Conservation (phyloP, 306 rosid species). For the Prunus mongolica region DNA sequence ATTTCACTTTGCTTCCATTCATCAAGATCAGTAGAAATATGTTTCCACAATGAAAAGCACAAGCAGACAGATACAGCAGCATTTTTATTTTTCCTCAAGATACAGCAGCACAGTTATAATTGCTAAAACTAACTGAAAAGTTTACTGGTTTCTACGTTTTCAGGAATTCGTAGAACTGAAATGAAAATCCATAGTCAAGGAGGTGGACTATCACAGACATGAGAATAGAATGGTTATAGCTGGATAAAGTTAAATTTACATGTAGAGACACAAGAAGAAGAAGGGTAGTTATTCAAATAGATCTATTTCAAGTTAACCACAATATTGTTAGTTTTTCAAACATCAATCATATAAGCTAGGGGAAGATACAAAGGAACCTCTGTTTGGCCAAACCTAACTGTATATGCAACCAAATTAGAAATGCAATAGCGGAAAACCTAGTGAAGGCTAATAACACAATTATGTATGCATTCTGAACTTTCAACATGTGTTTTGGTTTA, state of each 20-base stretch:
- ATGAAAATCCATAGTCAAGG: background rate
- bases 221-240: background rate
- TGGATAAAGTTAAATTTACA: background rate
- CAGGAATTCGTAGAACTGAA: background rate
- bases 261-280: background rate
- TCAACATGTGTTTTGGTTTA: background rate
- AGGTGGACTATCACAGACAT: background rate
- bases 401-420: background rate
- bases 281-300: background rate
- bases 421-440: background rate
- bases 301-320: background rate
- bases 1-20: background rate
- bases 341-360: background rate
- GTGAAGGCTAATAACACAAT: background rate
- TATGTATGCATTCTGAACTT: background rate
- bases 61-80: background rate
- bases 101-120: background rate
- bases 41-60: background rate
- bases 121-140: background rate
- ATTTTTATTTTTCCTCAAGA: background rate
- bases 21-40: background rate
- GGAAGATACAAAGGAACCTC: background rate
- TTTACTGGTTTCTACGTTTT: background rate
- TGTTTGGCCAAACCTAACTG: background rate
- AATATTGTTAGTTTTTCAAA: background rate